These are phyloP conservation scores for Clavispora asparagi DNA, from an alignment of 805 yeast species.

Conservation along the genomic window DNA sequence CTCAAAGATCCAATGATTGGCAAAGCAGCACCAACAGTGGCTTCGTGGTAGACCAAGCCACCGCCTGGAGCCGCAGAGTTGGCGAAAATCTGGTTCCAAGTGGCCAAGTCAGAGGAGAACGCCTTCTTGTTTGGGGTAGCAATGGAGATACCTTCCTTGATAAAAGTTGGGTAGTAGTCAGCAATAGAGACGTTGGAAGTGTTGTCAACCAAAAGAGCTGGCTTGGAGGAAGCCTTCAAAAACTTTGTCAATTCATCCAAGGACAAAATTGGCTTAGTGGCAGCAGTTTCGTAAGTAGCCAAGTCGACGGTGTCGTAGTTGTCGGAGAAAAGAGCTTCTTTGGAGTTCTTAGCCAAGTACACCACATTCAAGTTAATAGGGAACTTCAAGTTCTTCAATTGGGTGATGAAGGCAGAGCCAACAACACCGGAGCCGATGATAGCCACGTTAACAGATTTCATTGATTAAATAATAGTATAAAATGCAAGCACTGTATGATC, in stretches of 20 bases:
- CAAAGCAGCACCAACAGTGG: slow-evolving; percentile 98
- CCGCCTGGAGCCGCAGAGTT: slow-evolving; percentile 46
- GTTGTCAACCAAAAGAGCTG: slow-evolving; percentile 87
- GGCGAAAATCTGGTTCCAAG: slow-evolving; percentile 74
- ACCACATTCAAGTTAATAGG: slow-evolving; percentile 70
- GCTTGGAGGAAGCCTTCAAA: slow-evolving; percentile 61
- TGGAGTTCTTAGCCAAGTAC: slow-evolving; percentile 66
- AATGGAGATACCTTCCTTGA: slow-evolving; percentile 76
- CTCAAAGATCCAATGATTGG: slow-evolving; percentile 87
- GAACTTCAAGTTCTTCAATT: slow-evolving; percentile 60
- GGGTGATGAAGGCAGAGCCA: slow-evolving; percentile 86
- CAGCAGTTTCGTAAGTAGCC: slow-evolving; percentile 48
- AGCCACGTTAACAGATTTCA: slow-evolving; percentile 37
- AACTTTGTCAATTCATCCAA: slow-evolving; percentile 55
- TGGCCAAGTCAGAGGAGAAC: slow-evolving; percentile 67
- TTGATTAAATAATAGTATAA: not conserved
- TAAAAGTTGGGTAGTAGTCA: slow-evolving; percentile 65
- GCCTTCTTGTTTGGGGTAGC: slow-evolving; percentile 99
- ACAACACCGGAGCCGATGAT: slow-evolving; percentile 84
- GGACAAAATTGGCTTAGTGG: slow-evolving; percentile 44
- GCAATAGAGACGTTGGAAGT: slow-evolving; percentile 84
- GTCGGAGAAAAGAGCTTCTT: slow-evolving; percentile 59
- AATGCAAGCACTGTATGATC: not conserved
- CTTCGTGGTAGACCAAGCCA: slow-evolving; percentile 92
- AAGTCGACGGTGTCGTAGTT: slow-evolving; percentile 72